A percentile compares a stretch with the other conserved stretches of the same genome.
Evolutionary conservation across 139 green algal species (phyloP).

Genomic region (Gonium pectorale): DNA sequence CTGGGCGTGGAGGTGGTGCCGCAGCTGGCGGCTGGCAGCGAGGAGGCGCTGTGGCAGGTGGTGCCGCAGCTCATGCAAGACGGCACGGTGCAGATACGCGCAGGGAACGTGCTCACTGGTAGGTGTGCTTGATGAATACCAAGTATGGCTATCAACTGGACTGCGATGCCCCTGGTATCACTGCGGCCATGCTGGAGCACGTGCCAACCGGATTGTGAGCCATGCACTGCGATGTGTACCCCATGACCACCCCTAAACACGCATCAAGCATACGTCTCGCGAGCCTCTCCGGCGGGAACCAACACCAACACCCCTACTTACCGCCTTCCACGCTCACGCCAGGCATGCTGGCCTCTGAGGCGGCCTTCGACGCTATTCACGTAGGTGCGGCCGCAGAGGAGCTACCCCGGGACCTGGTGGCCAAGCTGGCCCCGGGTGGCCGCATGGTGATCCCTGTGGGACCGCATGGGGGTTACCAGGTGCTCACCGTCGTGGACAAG

Average conservation of each 20-base stretch:
- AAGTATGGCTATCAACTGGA: too few relatives aligned
- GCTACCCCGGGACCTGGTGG: slow-evolving; percentile 74
- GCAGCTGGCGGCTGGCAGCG: slow-evolving; percentile 32
- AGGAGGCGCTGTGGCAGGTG: slow-evolving; percentile 41
- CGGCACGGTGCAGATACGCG: slow-evolving; percentile 11
- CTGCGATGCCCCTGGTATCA: not conserved
- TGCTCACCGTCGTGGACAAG: slow-evolving; percentile 76
- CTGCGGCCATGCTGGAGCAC: too few relatives aligned
- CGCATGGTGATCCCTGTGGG: slow-evolving; percentile 88
- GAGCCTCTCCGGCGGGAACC: too few relatives aligned
- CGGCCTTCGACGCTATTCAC: slow-evolving; percentile 93
- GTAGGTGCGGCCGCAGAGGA: slow-evolving; percentile 89
- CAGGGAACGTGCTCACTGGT: slow-evolving; percentile 60
- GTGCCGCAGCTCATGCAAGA: slow-evolving; percentile 46
- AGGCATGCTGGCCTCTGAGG: slow-evolving; percentile 57
- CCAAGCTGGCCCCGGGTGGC: slow-evolving; percentile 75
- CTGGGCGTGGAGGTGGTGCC: slow-evolving; percentile 76
- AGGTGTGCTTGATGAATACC: too few relatives aligned
- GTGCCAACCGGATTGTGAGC: too few relatives aligned
- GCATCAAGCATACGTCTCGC: too few relatives aligned
- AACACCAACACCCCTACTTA: too few relatives aligned
- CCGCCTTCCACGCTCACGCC: too few relatives aligned
- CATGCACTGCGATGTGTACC: too few relatives aligned
- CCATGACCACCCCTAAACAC: too few relatives aligned
- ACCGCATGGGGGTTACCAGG: slow-evolving; percentile 50